Evolutionary conservation across 441 rosid species (phyloP).

Genomic region (Eutrema salsugineum): DNA sequence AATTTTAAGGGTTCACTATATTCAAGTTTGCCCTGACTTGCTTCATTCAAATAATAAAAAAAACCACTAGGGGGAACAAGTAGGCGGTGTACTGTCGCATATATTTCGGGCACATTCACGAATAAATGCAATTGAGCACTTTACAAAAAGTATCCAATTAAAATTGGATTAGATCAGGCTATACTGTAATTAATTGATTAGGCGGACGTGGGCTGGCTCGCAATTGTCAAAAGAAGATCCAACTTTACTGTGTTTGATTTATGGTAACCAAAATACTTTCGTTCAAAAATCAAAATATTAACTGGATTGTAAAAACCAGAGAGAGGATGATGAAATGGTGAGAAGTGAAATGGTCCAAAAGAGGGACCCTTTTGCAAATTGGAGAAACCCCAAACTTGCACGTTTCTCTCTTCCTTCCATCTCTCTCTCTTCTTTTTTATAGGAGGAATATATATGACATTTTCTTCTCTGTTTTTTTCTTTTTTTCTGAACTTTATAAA

Average conservation of each 20-base stretch:
- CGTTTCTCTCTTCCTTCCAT: slow-evolving; percentile 25
- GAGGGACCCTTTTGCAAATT: background rate
- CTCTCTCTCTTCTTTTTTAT: background rate
- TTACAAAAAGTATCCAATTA: background rate
- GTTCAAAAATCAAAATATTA: background rate
- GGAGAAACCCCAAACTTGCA: slow-evolving; percentile 31
- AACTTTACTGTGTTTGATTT: slow-evolving; percentile 18
- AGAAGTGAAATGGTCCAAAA: slow-evolving; percentile 12
- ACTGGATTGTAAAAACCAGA: background rate
- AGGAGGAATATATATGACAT: slow-evolving; percentile 11
- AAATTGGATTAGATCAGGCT: background rate
- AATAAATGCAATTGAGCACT: slow-evolving; percentile 13
- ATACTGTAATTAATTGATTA: background rate
- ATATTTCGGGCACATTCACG: slow-evolving; percentile 2
- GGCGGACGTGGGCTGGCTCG: slow-evolving; percentile 9
- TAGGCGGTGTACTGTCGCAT: slow-evolving; percentile 15
- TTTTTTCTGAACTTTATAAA: background rate
- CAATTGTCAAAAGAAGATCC: slow-evolving; percentile 13
- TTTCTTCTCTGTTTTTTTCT: background rate
- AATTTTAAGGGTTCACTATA: background rate
- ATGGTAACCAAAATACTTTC: background rate
- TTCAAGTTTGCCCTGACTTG: background rate
- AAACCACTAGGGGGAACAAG: slow-evolving; percentile 11
- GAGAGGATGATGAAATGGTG: slow-evolving; percentile 10
- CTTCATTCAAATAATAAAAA: background rate